Percentiles rank a stretch among this genome's conserved stretches.
Conservation (phyloP, 2,329 filamentous ascomycete genomes). For the Claviceps humidiphila region DNA sequence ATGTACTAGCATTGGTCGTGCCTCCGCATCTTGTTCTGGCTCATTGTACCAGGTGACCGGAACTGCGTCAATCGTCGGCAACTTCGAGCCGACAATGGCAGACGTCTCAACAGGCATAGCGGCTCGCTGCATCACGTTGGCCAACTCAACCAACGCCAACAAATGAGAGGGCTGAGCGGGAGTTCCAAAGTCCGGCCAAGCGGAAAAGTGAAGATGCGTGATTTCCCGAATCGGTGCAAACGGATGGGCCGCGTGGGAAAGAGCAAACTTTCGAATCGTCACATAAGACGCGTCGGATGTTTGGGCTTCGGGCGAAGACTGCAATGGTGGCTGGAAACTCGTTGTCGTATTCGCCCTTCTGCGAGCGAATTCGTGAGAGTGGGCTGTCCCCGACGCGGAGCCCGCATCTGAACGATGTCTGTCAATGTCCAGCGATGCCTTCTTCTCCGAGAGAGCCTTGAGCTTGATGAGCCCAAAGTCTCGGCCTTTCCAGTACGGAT, state of each 20-base stretch:
- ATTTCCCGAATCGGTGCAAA: constrained; percentile 84
- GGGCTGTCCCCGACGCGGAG: constrained; percentile 11
- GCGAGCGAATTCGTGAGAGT: constrained; percentile 27
- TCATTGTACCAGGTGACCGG: constrained; percentile 41
- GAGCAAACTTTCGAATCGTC: constrained; percentile 72
- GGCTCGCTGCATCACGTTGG: constrained; percentile 57
- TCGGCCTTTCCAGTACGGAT: constrained; percentile 77
- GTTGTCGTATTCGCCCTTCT: constrained; percentile 42
- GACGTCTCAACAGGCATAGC: constrained; percentile 34
- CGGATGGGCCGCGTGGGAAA: constrained; percentile 63
- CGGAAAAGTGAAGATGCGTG: constrained; percentile 84
- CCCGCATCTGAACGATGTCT: constrained; percentile 31
- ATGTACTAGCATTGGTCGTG: constrained; percentile 75
- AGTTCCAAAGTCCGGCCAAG: constrained; percentile 96
- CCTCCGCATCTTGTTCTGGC: constrained; percentile 37
- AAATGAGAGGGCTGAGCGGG: constrained; percentile 81
- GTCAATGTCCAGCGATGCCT: constrained; percentile 61
- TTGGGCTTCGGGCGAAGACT: constrained; percentile 13
- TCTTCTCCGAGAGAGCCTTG: constrained; percentile 67
- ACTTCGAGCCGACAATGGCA: constrained; percentile 19
- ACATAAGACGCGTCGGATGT: constrained; percentile 56
- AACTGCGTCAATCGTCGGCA: constrained; percentile 14
- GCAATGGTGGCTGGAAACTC: constrained; percentile 22
- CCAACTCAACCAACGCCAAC: constrained; percentile 78
- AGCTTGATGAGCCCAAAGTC: constrained; percentile 69